These are phyloP conservation scores for Pueraria montana DNA, from an alignment of 306 rosid genomes.

Conservation along the genomic window DNA sequence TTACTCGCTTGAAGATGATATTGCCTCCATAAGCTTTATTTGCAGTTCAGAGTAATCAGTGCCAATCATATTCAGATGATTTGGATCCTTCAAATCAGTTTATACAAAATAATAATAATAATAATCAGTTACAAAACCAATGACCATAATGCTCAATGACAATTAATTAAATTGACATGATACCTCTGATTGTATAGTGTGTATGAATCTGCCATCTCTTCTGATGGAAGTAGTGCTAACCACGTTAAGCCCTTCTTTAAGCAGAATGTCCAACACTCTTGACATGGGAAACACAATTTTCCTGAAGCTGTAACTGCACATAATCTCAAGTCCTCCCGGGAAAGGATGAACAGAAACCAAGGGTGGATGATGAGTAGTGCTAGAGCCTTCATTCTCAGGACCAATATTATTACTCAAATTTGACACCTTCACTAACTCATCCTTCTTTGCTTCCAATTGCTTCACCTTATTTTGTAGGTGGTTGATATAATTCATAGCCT, in stretches of 20 bases:
- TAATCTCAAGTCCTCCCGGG: constrained; percentile 62
- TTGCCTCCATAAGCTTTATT: constrained; percentile 59
- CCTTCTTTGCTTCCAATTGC: constrained; percentile 55
- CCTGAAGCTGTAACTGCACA: constrained; percentile 48
- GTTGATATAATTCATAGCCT: constrained; percentile 72
- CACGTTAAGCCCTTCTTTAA: constrained; percentile 61
- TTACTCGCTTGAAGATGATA: constrained; percentile 49
- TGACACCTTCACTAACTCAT: constrained; percentile 46
- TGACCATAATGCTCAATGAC: neutral
- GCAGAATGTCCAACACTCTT: constrained; percentile 50
- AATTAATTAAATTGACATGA: constrained; percentile 17
- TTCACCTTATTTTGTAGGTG: constrained; percentile 57
- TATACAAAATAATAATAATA: no score
- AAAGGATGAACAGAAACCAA: constrained; percentile 56
- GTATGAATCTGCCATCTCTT: constrained; percentile 48
- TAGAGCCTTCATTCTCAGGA: constrained; percentile 38
- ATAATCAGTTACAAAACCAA: no score
- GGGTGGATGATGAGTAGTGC: neutral
- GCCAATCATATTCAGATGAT: neutral
- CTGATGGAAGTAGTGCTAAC: constrained; percentile 55
- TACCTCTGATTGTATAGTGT: constrained; percentile 67
- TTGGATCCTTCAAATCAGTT: constrained; percentile 52
- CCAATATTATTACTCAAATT: constrained; percentile 26
- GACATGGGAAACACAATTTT: constrained; percentile 54
- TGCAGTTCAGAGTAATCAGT: constrained; percentile 55